phyloP scores from a whole-genome alignment of 768 basidiomycete species.

The Coprinopsis sp. region DNA sequence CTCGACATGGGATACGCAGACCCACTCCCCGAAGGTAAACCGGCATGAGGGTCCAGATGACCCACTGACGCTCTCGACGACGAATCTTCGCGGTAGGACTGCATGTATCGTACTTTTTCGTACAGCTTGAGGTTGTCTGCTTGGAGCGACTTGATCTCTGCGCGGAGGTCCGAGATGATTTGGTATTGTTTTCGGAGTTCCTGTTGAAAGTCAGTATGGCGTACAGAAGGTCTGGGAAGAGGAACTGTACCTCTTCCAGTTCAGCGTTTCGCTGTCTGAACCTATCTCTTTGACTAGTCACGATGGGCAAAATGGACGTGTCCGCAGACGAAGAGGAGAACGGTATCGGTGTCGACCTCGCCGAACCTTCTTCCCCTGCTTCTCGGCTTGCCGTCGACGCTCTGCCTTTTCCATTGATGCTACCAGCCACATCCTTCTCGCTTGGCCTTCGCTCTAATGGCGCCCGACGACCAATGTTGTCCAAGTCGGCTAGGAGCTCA shows the following conservation, averaged over 20 bases:
- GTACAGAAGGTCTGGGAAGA: neutral
- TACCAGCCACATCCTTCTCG: too few relatives aligned
- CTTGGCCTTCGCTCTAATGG: too few relatives aligned
- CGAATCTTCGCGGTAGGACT: constrained; percentile 84
- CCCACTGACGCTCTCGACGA: constrained; percentile 46
- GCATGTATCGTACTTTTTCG: constrained; percentile 99
- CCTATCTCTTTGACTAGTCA: constrained; percentile 95
- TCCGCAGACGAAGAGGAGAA: constrained; percentile 70
- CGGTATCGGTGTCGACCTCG: constrained; percentile 60
- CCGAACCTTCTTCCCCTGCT: constrained; percentile 24
- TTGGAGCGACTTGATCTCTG: constrained; percentile 89
- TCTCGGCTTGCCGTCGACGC: neutral
- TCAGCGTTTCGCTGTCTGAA: constrained; percentile 97
- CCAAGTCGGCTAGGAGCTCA: constrained; percentile 70
- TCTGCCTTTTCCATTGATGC: neutral
- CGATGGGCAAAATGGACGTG: constrained; percentile 95
- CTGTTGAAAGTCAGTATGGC: constrained; percentile 32
- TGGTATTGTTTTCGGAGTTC: constrained; percentile 96
- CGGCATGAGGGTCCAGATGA: constrained; percentile 68
- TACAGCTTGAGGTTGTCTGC: constrained; percentile 96
- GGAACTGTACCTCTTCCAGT: constrained; percentile 79
- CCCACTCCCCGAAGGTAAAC: too few relatives aligned
- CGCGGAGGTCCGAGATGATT: constrained; percentile 86
- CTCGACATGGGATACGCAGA: constrained; percentile 29
- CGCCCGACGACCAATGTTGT: too few relatives aligned